Percentiles rank a stretch among this genome's conserved stretches.
Conservation (phyloP, 2,329 filamentous ascomycete genomes). For the Cercospora sp. region DNA sequence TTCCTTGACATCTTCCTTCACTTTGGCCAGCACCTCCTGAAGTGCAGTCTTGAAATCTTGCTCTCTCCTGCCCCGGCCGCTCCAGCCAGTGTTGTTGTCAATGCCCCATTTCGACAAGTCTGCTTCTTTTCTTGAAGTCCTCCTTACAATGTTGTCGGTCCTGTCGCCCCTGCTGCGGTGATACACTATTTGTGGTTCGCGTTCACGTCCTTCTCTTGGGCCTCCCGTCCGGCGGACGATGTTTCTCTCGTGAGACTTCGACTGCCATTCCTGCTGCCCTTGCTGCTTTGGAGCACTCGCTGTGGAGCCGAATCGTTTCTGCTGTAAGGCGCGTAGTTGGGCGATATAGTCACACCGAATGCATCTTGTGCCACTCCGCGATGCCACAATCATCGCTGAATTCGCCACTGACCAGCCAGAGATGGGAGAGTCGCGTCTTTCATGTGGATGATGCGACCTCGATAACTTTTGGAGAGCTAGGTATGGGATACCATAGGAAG, state of each 20-base stretch:
- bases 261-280: slow-evolving; percentile 1
- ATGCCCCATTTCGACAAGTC: slow-evolving; percentile 15
- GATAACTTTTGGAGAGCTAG: slow-evolving; percentile 1
- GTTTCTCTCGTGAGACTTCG: background rate
- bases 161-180: background rate
- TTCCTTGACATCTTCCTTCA: slow-evolving; percentile 35
- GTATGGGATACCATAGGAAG: slow-evolving; percentile 7
- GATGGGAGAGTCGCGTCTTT: background rate
- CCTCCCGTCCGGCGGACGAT: background rate
- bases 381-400: slow-evolving; percentile 23
- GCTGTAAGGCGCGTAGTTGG: slow-evolving; percentile 31
- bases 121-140: background rate
- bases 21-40: slow-evolving; percentile 24
- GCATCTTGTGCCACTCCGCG: slow-evolving; percentile 34
- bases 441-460: background rate
- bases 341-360: slow-evolving; percentile 44
- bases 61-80: slow-evolving; percentile 4
- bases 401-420: background rate
- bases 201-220: background rate
- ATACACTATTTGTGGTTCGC: background rate
- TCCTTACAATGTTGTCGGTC: background rate
- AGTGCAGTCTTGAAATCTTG: slow-evolving; percentile 28
- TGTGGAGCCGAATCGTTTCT: slow-evolving; percentile 33
- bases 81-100: background rate
- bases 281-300: background rate